Percentiles rank a stretch among this genome's conserved stretches.
Conservation (phyloP, 1,139 yeast genomes). For the Blastobotrys ciferrii region DNA sequence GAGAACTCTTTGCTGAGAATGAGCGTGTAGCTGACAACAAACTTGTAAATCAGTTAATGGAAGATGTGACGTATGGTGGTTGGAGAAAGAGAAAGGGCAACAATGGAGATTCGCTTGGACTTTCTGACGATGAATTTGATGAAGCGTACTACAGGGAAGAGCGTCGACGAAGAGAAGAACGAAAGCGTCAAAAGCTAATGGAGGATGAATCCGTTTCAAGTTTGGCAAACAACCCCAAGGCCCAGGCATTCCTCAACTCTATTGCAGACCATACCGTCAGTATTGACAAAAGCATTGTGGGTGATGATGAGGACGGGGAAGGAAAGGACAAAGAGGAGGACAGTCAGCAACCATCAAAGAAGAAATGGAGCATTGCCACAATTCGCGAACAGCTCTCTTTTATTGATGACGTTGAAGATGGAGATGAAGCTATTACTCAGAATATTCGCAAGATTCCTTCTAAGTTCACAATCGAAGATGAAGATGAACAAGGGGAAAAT, state of each 20-base stretch:
- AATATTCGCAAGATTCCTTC: neutral
- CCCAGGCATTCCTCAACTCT: conserved; percentile 71
- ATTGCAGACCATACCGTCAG: conserved; percentile 49
- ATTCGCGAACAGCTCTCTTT: conserved; percentile 67
- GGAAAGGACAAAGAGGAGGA: too few relatives aligned
- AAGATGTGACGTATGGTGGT: conserved; percentile 81
- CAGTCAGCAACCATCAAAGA: conserved; percentile 6
- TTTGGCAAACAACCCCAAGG: conserved; percentile 53
- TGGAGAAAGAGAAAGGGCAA: conserved; percentile 62
- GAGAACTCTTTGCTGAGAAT: conserved; percentile 61
- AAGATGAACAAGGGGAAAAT: neutral
- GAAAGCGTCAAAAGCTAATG: conserved; percentile 54
- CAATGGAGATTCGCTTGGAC: conserved; percentile 62
- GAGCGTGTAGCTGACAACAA: conserved; percentile 67
- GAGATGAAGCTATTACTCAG: neutral
- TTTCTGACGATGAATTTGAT: conserved; percentile 64
- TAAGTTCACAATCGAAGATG: neutral
- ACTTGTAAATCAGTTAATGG: conserved; percentile 69
- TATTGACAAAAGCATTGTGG: conserved; percentile 25
- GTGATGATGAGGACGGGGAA: conserved; percentile 22
- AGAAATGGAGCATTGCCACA: conserved; percentile 48
- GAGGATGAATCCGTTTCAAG: conserved; percentile 53
- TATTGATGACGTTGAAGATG: conserved; percentile 14
- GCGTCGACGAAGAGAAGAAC: conserved; percentile 51
- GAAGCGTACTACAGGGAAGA: conserved; percentile 45